Evolutionary conservation across 768 basidiomycete genomes (phyloP), one percentile per base, ranked within the genome.

Genomic region (Boletellus emodensis): DNA sequence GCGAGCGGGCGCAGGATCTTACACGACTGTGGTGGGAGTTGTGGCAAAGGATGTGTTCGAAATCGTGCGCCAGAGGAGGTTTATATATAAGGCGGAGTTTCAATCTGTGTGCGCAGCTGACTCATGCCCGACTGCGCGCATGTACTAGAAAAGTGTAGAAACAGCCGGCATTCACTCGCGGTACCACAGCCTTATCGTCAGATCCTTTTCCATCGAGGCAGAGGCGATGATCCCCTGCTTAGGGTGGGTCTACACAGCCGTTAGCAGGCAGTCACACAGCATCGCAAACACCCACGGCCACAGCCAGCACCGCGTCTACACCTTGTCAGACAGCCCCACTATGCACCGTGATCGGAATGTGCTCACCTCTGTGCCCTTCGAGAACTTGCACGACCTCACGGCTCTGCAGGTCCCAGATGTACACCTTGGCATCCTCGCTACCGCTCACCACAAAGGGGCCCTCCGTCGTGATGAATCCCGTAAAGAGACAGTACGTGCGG

Each of bases 391-490:
- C 69, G 6, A 94, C 71, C 62, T 88, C 75, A 20, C 91, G 76
- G 8, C 81, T 84, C 66, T 94, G 90, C 45, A 98, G 64, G 64
- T 96, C 89, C 91, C 93, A 96, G 28, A 96, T 73, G 57, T 89
- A 88, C 24, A 94, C 72, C 61, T 89, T 94, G 57, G 79, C 76
- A 67, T 96, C 94, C 69, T 97, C 95, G 49, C 87, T 90, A 2
- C 96, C 96, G 42, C 88, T 83, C 5, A 95, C 79, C 40, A 98
- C 78, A 66, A 84, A 90, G 48, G 80, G 83, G 7, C 80, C 78
- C 9, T 75, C 71, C 11, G 49, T 70, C 0, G 78, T 80, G 36
- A 75, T 76, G 62, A 92, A 90, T 58, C 80, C 82, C 6, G 87
- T 72, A 52, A 81, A 78, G 51, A 93, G 74, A 59, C 88, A 93